phyloP scores from a whole-genome alignment of 2,329 filamentous ascomycete genomes.

The Albifimbria verrucaria region DNA sequence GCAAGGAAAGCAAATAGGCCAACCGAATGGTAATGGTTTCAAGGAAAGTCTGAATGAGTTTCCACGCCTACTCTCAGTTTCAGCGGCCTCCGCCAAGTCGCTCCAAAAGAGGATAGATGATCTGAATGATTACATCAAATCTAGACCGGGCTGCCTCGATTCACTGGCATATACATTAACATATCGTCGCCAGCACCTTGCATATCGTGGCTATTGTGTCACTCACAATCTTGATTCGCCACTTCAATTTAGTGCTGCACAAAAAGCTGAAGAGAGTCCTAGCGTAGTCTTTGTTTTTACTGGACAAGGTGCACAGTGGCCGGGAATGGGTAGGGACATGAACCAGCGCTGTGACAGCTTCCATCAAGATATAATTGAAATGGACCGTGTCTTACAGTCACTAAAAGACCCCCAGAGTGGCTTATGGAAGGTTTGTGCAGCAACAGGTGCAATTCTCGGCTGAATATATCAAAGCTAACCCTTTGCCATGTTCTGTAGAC shows the following conservation, averaged over 20 bases:
- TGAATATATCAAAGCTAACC: too few species aligned
- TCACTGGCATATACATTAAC: neutral
- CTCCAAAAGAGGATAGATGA: neutral
- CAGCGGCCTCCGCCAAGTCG: neutral
- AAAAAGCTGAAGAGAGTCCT: neutral
- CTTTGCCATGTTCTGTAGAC: too few species aligned
- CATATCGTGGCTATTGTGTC: neutral
- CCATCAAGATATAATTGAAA: constrained; percentile 6
- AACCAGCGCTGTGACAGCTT: constrained; percentile 6
- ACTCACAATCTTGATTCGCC: neutral
- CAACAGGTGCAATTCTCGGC: too few species aligned
- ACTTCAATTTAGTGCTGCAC: neutral
- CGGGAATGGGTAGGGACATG: constrained; percentile 17
- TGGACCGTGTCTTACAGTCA: constrained; percentile 8
- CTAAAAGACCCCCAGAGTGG: constrained; percentile 5
- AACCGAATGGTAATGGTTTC: neutral
- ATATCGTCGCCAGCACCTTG: neutral
- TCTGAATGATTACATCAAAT: neutral
- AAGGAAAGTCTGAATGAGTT: neutral
- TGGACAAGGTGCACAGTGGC: constrained; percentile 24
- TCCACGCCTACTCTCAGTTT: neutral
- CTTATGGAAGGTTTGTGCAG: constrained; percentile 27
- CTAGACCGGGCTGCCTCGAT: neutral
- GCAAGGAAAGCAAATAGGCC: too few species aligned
- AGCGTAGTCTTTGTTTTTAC: constrained; percentile 17